Evolutionary conservation across 345 rosid species (phyloP), one percentile per base, ranked within the genome.

Genomic region (Populus nigra): DNA sequence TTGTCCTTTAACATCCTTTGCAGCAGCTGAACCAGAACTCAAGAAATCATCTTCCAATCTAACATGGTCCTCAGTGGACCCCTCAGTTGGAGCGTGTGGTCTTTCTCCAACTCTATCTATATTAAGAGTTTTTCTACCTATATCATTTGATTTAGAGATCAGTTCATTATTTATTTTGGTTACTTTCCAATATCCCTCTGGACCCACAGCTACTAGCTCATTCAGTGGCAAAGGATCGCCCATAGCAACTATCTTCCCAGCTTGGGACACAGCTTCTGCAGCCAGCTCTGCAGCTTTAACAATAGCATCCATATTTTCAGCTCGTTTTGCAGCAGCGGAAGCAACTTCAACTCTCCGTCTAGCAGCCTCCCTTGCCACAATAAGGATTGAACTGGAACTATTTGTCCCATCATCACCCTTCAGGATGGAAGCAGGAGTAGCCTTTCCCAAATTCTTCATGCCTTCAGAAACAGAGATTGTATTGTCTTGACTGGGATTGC

Each of bases 261-360:
- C 98, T 84, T 92, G 98, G 57, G 93, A 87, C 53, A 94, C 97
- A 43, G 99, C 98, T 79, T 89, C 98, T 22, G 93, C 94, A 75
- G 99, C 98, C 83, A 94, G 84, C 80, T 92, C 94, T 36, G 99
- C 99, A 85, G 99, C 99, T 84, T 87, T 94, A 38, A 96, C 89
- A 75, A 94, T 85, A 25, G 98, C 93, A 85, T 90, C 93, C 85
- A 92, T 85, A 82, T 94, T 96, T 85, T 96, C 98, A 86, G 97
- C 98, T 81, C 75, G 89, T 88, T 88, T 88, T n/a, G 98, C 80
- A 75, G 98, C 97, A 76, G 93, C 93, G 68, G 98, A 90, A 77
- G 96, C 91, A 77, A 91, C 97, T 88, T 92, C 94, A 75, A 92
- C 88, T 85, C 91, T 89, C 86, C 83, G 91, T 78, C 90, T 90